Conservation (phyloP, 129 eudicot genomes). For the Tanacetum coccineum region DNA sequence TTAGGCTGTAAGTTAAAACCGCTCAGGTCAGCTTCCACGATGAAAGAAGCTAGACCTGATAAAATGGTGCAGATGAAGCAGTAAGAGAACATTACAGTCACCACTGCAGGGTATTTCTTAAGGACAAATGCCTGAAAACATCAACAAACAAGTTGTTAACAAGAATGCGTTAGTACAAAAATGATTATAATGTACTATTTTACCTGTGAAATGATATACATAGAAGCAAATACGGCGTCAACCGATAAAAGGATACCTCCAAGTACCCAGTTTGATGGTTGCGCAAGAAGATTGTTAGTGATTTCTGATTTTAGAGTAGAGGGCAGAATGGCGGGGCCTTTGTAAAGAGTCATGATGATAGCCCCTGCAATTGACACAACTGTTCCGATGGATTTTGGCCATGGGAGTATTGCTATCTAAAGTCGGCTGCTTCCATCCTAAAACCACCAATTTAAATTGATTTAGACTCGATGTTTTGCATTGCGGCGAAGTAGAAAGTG, state of each 20-base stretch:
- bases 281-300: constrained; percentile 4
- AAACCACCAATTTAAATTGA: constrained; percentile 9
- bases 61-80: constrained; percentile 29
- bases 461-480: constrained; percentile 7
- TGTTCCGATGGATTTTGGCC: constrained; percentile 60
- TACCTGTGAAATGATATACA: constrained; percentile 55
- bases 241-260: constrained; percentile 57
- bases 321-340: constrained; percentile 45
- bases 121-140: constrained; percentile 48
- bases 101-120: constrained; percentile 43
- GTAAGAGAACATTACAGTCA: not conserved
- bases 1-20: constrained; percentile 54
- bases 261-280: constrained; percentile 38
- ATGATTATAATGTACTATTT: not conserved
- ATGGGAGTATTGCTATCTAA: constrained; percentile 32
- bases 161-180: not conserved
- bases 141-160: not conserved
- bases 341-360: constrained; percentile 51
- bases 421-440: constrained; percentile 56
- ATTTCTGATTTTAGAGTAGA: constrained; percentile 16
- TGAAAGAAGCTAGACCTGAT: constrained; percentile 40
- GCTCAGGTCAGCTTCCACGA: constrained; percentile 42
- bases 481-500: not conserved
- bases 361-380: constrained; percentile 62
- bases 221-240: constrained; percentile 38